phyloP scores from a whole-genome alignment of 331 rosid species.

The Saraca asoca region DNA sequence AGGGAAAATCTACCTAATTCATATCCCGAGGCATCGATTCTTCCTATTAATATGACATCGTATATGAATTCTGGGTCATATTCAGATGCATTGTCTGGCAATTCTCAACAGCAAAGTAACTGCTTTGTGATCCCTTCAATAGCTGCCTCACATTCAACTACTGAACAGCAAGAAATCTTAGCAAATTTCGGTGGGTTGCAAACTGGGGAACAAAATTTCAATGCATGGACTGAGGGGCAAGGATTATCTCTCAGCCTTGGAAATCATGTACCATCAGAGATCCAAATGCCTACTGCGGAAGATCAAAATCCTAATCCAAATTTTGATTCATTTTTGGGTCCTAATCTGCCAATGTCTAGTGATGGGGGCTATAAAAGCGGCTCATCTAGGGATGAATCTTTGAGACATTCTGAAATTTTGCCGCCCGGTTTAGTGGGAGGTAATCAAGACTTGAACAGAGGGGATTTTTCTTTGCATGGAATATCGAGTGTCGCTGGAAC shows the following conservation, averaged over 20 bases:
- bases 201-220: slow-evolving; percentile 47
- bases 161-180: slow-evolving; percentile 56
- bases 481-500: slow-evolving; percentile 48
- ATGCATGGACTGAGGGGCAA: slow-evolving; percentile 66
- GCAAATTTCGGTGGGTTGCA: slow-evolving; percentile 51
- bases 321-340: slow-evolving; percentile 55
- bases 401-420: slow-evolving; percentile 50
- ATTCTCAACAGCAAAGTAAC: slow-evolving; percentile 56
- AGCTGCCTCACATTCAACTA: slow-evolving; percentile 48
- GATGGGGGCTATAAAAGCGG: slow-evolving; percentile 51
- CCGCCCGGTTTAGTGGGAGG: slow-evolving; percentile 50
- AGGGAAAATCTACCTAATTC: slow-evolving; percentile 38
- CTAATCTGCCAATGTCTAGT: slow-evolving; percentile 48
- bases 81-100: slow-evolving; percentile 44
- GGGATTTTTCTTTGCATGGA: slow-evolving; percentile 55
- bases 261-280: slow-evolving; percentile 59
- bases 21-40: slow-evolving; percentile 54
- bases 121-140: slow-evolving; percentile 50
- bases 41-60: slow-evolving; percentile 59
- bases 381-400: slow-evolving; percentile 51
- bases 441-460: slow-evolving; percentile 49
- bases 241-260: slow-evolving; percentile 78
- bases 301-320: slow-evolving; percentile 50
- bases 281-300: slow-evolving; percentile 56
- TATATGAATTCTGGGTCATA: slow-evolving; percentile 56